phyloP scores from a whole-genome alignment of 352 stramenopile genomes.

The Phytophthora litchii region DNA sequence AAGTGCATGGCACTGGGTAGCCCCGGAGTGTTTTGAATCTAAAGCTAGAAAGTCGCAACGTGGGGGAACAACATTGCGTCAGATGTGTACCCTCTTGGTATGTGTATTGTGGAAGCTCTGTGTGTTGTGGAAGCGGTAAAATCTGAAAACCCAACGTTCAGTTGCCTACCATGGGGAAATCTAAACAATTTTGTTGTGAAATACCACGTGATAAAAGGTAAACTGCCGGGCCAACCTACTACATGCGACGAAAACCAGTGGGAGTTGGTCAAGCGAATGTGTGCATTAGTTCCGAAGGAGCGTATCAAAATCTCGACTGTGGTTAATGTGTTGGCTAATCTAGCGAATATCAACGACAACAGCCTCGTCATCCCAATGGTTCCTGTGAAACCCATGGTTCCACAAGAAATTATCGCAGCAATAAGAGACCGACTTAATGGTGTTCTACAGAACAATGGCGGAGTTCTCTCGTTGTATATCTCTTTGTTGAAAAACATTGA shows the following conservation, averaged over 20 bases:
- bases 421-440: no score
- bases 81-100: conserved; percentile 17
- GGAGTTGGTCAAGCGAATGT: conserved; percentile 16
- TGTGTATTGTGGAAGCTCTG: conserved; percentile 18
- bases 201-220: background rate
- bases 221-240: background rate
- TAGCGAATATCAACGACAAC: background rate
- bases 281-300: background rate
- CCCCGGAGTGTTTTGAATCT: conserved; percentile 4
- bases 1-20: conserved; percentile 14
- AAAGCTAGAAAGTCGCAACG: background rate
- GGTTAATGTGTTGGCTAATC: background rate
- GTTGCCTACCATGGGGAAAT: conserved; percentile 4
- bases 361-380: background rate
- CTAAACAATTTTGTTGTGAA: background rate
- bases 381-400: no score
- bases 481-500: conserved; percentile 6
- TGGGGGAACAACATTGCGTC: background rate
- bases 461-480: background rate
- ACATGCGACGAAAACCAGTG: conserved; percentile 1
- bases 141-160: background rate
- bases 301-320: conserved; percentile 21
- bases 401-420: no score
- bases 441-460: no score
- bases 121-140: conserved; percentile 5